Conservation (phyloP, 192 early-diverging fungal species). For the Chytriomyces sp. region DNA sequence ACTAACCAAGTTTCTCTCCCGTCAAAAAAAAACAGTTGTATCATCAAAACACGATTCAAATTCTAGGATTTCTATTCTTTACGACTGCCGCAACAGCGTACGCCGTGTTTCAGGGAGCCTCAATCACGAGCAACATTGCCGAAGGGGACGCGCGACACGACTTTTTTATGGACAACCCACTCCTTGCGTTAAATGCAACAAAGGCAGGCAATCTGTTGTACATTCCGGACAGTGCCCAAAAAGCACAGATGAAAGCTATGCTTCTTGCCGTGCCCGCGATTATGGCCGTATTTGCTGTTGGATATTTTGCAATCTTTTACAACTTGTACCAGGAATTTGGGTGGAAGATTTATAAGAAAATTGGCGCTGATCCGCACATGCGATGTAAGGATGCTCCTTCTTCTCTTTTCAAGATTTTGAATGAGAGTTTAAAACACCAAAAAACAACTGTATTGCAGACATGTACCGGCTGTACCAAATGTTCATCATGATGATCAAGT, state of each 20-base stretch:
- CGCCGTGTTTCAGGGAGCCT: slow-evolving; percentile 69
- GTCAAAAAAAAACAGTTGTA: slow-evolving; percentile 60
- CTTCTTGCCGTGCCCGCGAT: slow-evolving; percentile 65
- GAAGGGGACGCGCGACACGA: slow-evolving; percentile 2
- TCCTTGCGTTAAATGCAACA: slow-evolving; percentile 4
- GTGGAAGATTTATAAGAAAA: slow-evolving; percentile 61
- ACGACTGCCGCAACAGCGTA: slow-evolving; percentile 71
- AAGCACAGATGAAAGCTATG: slow-evolving; percentile 3
- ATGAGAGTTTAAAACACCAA: neutral
- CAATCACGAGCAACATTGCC: slow-evolving; percentile 40
- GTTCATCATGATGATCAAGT: slow-evolving; percentile 76
- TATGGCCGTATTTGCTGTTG: slow-evolving; percentile 55
- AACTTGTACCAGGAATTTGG: slow-evolving; percentile 59
- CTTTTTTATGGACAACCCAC: slow-evolving; percentile 10
- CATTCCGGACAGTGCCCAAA: slow-evolving; percentile 15
- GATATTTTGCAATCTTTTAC: slow-evolving; percentile 46
- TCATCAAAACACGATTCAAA: slow-evolving; percentile 92
- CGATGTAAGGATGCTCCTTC: slow-evolving; percentile 49
- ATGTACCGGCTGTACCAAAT: slow-evolving; percentile 70
- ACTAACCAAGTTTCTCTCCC: neutral
- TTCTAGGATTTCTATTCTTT: slow-evolving; percentile 75
- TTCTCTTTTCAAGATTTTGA: too few species aligned
- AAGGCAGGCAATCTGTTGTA: slow-evolving; percentile 8
- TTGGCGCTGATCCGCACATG: slow-evolving; percentile 60
- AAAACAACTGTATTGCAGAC: slow-evolving; percentile 28